Evolutionary conservation across 345 rosid species (phyloP).

Genomic region (Euphorbia lathyris): DNA sequence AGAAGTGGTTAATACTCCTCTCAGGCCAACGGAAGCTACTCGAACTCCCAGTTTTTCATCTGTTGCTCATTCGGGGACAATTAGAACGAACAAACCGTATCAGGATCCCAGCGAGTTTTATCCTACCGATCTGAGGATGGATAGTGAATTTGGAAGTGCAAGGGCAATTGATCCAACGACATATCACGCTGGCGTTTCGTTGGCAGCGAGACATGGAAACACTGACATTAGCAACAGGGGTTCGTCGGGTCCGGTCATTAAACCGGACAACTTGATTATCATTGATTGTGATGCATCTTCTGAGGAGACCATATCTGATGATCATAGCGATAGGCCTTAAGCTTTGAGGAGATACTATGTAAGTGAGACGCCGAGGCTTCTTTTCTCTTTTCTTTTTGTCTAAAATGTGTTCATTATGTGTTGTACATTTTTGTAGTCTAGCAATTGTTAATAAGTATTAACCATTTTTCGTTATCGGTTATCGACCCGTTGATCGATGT

Average conservation of each 20-base stretch:
- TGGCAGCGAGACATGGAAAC: conserved; percentile 13
- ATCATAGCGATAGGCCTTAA: conserved; percentile 28
- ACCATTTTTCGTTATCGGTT: background rate
- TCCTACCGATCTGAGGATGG: background rate
- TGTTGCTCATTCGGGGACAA: conserved; percentile 9
- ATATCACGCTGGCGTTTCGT: background rate
- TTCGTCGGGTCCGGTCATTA: conserved; percentile 5
- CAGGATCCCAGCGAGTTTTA: conserved; percentile 11
- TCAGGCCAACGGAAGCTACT: conserved; percentile 19
- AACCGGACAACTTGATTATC: conserved; percentile 26
- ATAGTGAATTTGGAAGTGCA: background rate
- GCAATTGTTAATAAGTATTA: conserved; percentile 6
- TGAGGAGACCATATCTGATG: conserved; percentile 52
- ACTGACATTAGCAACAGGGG: conserved; percentile 7
- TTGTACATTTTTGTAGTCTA: conserved; percentile 15
- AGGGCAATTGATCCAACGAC: conserved; percentile 9
- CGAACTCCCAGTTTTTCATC: conserved; percentile 15
- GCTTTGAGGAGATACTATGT: conserved; percentile 4
- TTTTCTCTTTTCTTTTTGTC: background rate
- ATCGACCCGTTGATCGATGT: background rate
- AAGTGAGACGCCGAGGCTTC: background rate
- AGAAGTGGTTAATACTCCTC: conserved; percentile 33
- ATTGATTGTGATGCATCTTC: conserved; percentile 45
- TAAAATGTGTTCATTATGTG: conserved; percentile 4
- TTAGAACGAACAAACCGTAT: conserved; percentile 10